Percentiles rank a stretch among this genome's conserved stretches.
Conservation (phyloP, 768 basidiomycete species). For the Calocybe gangraenosa region DNA sequence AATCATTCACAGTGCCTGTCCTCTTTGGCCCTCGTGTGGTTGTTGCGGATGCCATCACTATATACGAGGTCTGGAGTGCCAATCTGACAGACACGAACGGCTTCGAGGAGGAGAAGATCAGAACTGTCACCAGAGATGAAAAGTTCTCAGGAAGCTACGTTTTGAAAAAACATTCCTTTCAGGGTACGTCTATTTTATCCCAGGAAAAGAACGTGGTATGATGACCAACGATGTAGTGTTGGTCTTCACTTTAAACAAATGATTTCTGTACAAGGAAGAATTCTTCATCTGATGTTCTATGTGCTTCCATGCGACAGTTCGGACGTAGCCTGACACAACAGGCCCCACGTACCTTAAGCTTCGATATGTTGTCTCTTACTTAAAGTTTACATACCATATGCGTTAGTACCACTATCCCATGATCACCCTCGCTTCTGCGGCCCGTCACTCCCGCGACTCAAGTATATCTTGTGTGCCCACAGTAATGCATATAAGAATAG, state of each 20-base stretch:
- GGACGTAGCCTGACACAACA: too few relatives aligned
- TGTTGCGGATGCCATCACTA: slow-evolving; percentile 25
- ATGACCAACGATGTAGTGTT: slow-evolving; percentile 1
- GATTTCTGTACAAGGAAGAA: too few relatives aligned
- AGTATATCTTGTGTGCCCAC: too few relatives aligned
- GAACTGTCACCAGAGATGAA: slow-evolving; percentile 24
- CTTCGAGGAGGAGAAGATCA: slow-evolving; percentile 39
- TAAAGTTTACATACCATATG: too few relatives aligned
- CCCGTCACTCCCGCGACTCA: not conserved
- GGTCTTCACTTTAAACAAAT: slow-evolving; percentile 4
- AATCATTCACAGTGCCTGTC: slow-evolving; percentile 34
- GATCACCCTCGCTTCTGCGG: not conserved
- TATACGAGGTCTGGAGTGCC: slow-evolving; percentile 50
- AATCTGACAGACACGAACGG: slow-evolving; percentile 39
- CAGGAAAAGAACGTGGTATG: not conserved
- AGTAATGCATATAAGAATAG: not conserved
- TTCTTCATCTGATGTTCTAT: too few relatives aligned
- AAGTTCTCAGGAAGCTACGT: slow-evolving; percentile 31
- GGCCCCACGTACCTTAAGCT: too few relatives aligned
- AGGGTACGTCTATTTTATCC: slow-evolving; percentile 23
- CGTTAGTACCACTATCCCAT: too few relatives aligned
- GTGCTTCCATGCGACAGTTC: too few relatives aligned
- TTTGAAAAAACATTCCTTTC: slow-evolving; percentile 46
- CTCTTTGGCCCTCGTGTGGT: slow-evolving; percentile 28
- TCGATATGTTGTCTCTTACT: too few relatives aligned